A percentile compares a stretch with the other conserved stretches of the same genome.
Conservation (phyloP, 1,139 yeast genomes). For the Scheffersomyces quercinus region DNA sequence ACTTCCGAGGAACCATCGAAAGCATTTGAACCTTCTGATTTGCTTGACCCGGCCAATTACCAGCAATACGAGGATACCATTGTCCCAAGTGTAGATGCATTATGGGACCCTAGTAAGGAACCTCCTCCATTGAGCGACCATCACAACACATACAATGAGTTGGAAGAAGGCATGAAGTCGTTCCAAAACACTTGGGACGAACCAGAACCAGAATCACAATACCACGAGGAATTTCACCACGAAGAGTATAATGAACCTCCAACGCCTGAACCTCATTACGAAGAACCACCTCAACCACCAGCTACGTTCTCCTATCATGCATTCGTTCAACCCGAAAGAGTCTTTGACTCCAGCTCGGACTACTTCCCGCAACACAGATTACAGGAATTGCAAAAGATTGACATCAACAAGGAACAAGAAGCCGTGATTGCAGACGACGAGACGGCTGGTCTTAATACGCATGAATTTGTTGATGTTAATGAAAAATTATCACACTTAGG, state of each 20-base stretch:
- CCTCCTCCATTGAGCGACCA: slow-evolving; percentile 28
- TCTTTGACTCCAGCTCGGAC: slow-evolving; percentile 27
- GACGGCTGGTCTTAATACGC: neutral
- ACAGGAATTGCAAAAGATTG: slow-evolving; percentile 8
- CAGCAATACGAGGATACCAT: slow-evolving; percentile 19
- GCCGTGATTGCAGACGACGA: neutral
- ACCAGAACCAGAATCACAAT: slow-evolving; percentile 6
- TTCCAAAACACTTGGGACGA: slow-evolving; percentile 22
- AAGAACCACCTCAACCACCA: slow-evolving; percentile 4
- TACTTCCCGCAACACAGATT: slow-evolving; percentile 30
- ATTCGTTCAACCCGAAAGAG: slow-evolving; percentile 28
- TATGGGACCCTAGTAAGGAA: slow-evolving; percentile 42
- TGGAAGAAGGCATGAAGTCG: slow-evolving; percentile 11
- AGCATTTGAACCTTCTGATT: slow-evolving; percentile 17
- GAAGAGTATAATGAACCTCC: neutral
- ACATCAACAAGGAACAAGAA: slow-evolving; percentile 4
- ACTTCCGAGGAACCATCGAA: slow-evolving; percentile 6
- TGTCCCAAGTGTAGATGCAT: slow-evolving; percentile 25
- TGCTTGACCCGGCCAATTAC: slow-evolving; percentile 33
- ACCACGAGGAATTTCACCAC: neutral
- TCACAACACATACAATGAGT: slow-evolving; percentile 14
- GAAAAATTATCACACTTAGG: slow-evolving; percentile 14
- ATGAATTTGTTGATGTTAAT: slow-evolving; percentile 1
- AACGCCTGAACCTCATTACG: neutral
- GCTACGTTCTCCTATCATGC: slow-evolving; percentile 6